phyloP scores from a whole-genome alignment of 257 asterid species.

The Oldenlandia corymbosa region DNA sequence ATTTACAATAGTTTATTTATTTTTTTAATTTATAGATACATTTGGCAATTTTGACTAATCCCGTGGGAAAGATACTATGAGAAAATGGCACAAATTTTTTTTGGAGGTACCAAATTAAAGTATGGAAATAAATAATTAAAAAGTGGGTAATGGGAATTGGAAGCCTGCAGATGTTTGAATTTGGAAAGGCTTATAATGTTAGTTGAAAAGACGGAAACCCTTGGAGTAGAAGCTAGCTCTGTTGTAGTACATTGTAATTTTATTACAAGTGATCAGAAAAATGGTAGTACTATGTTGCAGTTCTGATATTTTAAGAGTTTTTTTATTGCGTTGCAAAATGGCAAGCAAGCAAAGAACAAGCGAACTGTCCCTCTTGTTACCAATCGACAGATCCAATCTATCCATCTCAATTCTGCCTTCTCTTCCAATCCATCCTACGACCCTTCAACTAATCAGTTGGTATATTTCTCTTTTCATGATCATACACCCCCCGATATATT shows the following conservation, averaged over 20 bases:
- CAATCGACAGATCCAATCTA: constrained; percentile 16
- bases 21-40: no score
- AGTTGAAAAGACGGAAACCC: not conserved
- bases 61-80: no score
- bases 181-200: not conserved
- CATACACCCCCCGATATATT: constrained; percentile 12
- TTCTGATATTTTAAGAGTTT: not conserved
- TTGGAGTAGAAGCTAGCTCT: constrained; percentile 7
- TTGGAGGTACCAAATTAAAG: no score
- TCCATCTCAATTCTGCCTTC: constrained; percentile 30
- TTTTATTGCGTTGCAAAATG: constrained; percentile 1
- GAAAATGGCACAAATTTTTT: no score
- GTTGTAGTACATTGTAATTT: not conserved
- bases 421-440: constrained; percentile 66
- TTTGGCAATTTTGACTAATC: no score
- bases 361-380: constrained; percentile 35
- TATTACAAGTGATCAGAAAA: not conserved
- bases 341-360: constrained; percentile 35
- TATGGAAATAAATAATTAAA: no score
- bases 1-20: no score
- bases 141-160: not conserved
- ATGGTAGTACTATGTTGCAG: not conserved
- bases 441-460: constrained; percentile 59
- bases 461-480: constrained; percentile 11
- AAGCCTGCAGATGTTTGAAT: not conserved